Base-by-base conservation (phyloP, 164 flowering plant genomes). In the Macadamia integrifolia region DNA sequence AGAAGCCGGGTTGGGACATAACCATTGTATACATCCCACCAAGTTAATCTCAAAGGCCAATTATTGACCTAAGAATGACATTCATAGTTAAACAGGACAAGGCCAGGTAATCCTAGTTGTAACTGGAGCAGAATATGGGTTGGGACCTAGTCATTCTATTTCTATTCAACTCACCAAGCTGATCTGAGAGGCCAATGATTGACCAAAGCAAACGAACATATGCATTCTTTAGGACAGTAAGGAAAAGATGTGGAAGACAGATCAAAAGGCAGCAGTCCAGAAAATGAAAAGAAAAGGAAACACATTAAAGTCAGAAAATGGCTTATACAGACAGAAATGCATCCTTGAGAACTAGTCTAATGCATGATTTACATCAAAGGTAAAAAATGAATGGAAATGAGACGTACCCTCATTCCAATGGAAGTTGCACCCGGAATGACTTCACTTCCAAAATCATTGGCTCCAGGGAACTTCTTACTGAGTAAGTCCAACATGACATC, bases 391-490 rank as follows among this genome's bases (percentile, higher is more conserved):
- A 28, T 10, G 23, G 31, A 46, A 69, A 48, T 3, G 31, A 66
- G 58, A 59, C 87, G 58, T 80, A 94, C 97, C 75, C 96, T 87
- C 90, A 90, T 62, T 46, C 98, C 97, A 53, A 86, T 71, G 31
- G 95, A 78, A 49, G 95, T 94, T 56, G 97, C 98, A 57, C 97
- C 97, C 11, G 98, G 97, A 74, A 94, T 94, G 56, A 94, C 92
- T 85, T 94, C 97, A 81, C 98, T 90, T 29, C 97, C 98, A 79
- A 94, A 91, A 73, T 94, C 98, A 81, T 91, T 94, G 69, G 98
- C 97, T 73, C 86, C 93, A 59, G 98, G 98, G 69, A 91, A 91
- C 75, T 85, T 80, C 6, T 94, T 86, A 28, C 90, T 72, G 15
- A 94, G 92, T 58, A 94, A 80, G 44, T 82, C 70, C 53, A 91